Percentiles rank a stretch among this genome's conserved stretches.
phyloP scores from a whole-genome alignment of 768 basidiomycete species.

The Suillus discolor region DNA sequence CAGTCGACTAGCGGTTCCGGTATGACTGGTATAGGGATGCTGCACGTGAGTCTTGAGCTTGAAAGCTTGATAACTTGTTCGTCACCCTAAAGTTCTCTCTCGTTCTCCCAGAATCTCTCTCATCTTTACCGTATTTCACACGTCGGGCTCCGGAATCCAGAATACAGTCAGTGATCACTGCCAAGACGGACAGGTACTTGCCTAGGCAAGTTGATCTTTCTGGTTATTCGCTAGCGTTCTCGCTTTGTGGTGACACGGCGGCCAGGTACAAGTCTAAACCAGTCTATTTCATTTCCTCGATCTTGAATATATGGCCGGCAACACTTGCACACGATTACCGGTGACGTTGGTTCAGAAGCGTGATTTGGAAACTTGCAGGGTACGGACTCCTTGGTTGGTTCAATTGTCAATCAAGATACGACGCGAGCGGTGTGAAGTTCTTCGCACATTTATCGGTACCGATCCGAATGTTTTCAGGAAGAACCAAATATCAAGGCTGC shows the following conservation, averaged over 20 bases:
- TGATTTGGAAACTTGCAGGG: neutral
- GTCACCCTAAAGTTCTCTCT: neutral
- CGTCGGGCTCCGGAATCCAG: neutral
- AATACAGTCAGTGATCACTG: neutral
- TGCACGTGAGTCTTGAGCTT: neutral
- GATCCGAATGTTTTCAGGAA: neutral
- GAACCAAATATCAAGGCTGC: neutral
- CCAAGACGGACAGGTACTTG: neutral
- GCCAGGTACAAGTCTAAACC: neutral
- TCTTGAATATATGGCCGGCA: neutral
- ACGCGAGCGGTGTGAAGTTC: neutral
- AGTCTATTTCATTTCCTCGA: neutral
- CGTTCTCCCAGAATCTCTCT: neutral
- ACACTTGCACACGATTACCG: neutral
- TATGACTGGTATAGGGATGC: neutral
- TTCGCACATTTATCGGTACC: neutral
- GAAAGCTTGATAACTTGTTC: no score
- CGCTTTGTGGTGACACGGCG: neutral
- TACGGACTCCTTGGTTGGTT: neutral
- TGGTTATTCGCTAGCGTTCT: neutral
- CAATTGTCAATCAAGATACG: neutral
- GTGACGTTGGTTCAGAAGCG: neutral
- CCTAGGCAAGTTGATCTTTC: neutral
- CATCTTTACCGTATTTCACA: neutral
- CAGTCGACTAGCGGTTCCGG: neutral